Base-by-base conservation (phyloP, 73 alveolate genomes). In the Paraurostyla sp. region DNA sequence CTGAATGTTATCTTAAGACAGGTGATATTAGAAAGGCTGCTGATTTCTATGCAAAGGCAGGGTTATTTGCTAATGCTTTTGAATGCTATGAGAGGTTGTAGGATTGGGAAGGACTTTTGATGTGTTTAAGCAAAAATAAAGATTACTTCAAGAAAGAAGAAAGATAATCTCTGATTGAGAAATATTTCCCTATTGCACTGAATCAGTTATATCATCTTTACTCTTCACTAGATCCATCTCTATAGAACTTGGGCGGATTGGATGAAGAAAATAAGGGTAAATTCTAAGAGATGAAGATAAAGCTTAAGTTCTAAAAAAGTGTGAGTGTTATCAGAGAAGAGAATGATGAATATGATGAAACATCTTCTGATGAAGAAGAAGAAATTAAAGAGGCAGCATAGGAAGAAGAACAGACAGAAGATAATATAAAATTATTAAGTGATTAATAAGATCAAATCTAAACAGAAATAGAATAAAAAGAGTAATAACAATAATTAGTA, bases 151-250 rank as follows among this genome's bases (percentile, higher is more conserved):
- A 48, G 20, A 56, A 58, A 22, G 69, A 76, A 15, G 88, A 89
- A 41, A 60, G 85, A 46, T 80, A 63, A 41, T 75, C 91, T 18
- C 50, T 90, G 23, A 57, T 90, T 42, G 59, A 59, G 30, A 81
- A 86, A 49, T 90, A 90, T 76, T 82, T 81, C 62, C 91, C 95
- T 22, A 83, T 90, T 41, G 89, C 95, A 0, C 56, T 90, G 27
- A 90, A 90, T 60, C 25, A 75, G 29, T 22, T 90, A 1, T 89
- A 89, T 50, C 59, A 80, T 40, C 22, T 29, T 30, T 83, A 83
- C 30, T 38, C 52, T 11, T 18, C 13, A 15, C 25, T 68, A 18
- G 68, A 73, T 73, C 86, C 86, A 3, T 46, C 86, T 20, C 13
- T 65, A 6, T 22, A 32, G 7, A 52, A 38, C 7, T 7, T 23